Base-by-base conservation (phyloP, 495 filamentous ascomycete genomes). In the Penicillium robsamsonii region DNA sequence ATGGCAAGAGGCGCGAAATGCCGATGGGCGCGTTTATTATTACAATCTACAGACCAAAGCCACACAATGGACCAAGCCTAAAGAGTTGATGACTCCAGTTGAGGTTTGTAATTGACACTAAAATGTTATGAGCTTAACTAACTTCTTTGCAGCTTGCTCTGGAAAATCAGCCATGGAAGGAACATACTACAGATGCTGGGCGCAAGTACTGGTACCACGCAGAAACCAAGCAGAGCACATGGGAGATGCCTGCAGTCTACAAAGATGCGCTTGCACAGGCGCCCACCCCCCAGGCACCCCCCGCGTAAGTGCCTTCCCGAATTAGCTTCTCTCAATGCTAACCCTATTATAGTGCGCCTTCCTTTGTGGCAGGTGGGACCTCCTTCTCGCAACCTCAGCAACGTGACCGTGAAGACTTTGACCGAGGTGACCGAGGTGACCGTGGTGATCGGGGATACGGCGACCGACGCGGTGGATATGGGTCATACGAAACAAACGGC, bases 121-220 rank as follows among this genome's bases (percentile, higher is more conserved):
- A 13, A 31, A 22, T 33, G 57, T 17, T 53, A 13, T 41, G 51
- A 54, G 31, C 48, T 56, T 20, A 44, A 20, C 49, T 58, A 27
- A 64, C 53, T 49, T 53, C 46, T 45, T 24, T 35, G 22, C 62
- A 94, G 90, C 86, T 89, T 55, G 92, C 91, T 46, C 75, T 96
- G 33, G 80, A 87, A 44, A 87, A 86, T 59, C 88, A 92, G 46
- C 89, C 92, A 50, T 98, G 91, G 91, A 96, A 92, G 62, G 92
- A 96, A 70, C 91, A 96, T 62, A 91, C 88, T 11, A 83, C 89
- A 38, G 86, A 90, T 55, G 89, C 85, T 51, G 95, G 92, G 24
- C 82, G 87, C 61, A 91, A 93, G 66, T 98, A 98, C 68, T 98
- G 92, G 91, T 85, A 89, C 69, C 91, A 97, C 69, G 88, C 85